phyloP scores from a whole-genome alignment of 2,329 filamentous ascomycete species.

The Diplocarpon mali region DNA sequence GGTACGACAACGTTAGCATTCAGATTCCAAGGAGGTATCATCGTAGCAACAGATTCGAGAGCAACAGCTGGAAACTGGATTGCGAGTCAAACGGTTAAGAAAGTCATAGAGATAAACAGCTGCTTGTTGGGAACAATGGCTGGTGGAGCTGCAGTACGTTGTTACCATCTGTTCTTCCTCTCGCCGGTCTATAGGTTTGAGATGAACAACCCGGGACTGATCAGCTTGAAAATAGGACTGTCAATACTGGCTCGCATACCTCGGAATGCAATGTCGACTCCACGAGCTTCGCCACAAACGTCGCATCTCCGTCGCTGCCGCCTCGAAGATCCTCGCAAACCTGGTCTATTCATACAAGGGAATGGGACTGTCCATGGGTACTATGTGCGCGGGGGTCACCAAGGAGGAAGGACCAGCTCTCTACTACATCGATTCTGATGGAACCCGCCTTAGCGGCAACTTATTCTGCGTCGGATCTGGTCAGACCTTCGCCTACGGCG shows the following conservation, averaged over 20 bases:
- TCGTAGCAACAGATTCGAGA: conserved; percentile 94
- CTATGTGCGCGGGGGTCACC: conserved; percentile 97
- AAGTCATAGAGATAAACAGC: conserved; percentile 97
- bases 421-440: conserved; percentile 98
- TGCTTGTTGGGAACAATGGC: conserved; percentile 95
- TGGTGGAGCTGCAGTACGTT: conserved; percentile 76
- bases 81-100: conserved; percentile 98
- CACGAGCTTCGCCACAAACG: conserved; percentile 99
- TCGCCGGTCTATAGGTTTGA: neutral
- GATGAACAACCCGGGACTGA: neutral
- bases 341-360: conserved; percentile 98
- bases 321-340: conserved; percentile 97
- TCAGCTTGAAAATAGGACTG: conserved; percentile 53
- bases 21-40: conserved; percentile 96
- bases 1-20: conserved; percentile 97
- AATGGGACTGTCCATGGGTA: conserved; percentile 97
- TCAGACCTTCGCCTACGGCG: conserved; percentile 97
- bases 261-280: conserved; percentile 97
- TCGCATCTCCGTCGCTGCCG: conserved; percentile 93
- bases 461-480: conserved; percentile 97
- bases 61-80: conserved; percentile 99
- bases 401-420: conserved; percentile 91
- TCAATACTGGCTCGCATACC: conserved; percentile 98
- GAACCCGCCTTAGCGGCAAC: conserved; percentile 84
- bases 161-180: neutral